A percentile compares a stretch with the other conserved stretches of the same genome.
Evolutionary conservation across 805 yeast genomes (phyloP).

Genomic region (Metschnikowia lachancei): DNA sequence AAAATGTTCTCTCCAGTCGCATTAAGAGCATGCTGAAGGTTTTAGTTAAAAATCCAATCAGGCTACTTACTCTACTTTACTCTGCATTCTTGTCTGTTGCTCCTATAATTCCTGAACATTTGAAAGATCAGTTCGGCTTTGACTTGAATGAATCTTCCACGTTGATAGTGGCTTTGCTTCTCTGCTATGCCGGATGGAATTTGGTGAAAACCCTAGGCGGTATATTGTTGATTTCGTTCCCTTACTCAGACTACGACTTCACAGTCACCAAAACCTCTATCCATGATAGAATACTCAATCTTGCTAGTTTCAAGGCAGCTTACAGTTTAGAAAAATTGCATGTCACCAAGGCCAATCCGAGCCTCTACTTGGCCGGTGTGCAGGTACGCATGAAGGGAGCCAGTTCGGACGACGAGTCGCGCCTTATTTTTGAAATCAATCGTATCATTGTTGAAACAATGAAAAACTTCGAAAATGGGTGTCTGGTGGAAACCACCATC

Average conservation of each 20-base stretch:
- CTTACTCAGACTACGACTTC: conserved; percentile 42
- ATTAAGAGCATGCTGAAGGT: conserved; percentile 6
- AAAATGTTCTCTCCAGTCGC: neutral
- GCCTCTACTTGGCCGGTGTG: conserved; percentile 55
- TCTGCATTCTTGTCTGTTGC: conserved; percentile 38
- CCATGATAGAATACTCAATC: conserved; percentile 41
- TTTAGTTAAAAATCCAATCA: conserved; percentile 40
- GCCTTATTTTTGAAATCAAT: conserved; percentile 49
- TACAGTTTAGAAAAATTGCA: conserved; percentile 50
- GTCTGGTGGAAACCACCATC: conserved; percentile 38
- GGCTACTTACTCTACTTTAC: conserved; percentile 45
- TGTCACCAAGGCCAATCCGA: conserved; percentile 62
- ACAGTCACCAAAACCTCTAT: conserved; percentile 39
- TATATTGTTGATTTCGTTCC: conserved; percentile 52
- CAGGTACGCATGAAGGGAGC: conserved; percentile 63
- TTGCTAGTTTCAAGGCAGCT: conserved; percentile 52
- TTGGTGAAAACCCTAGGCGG: conserved; percentile 52
- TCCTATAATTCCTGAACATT: conserved; percentile 38
- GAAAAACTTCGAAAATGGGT: conserved; percentile 23
- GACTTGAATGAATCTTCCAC: conserved; percentile 48
- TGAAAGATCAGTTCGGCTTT: conserved; percentile 28
- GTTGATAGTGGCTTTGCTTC: conserved; percentile 41
- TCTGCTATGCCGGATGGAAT: conserved; percentile 51
- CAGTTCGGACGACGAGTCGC: conserved; percentile 64
- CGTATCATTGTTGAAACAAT: conserved; percentile 41